These are phyloP conservation scores for Mariannaea elegans DNA, from an alignment of 2,329 filamentous ascomycete species.

Conservation along the genomic window DNA sequence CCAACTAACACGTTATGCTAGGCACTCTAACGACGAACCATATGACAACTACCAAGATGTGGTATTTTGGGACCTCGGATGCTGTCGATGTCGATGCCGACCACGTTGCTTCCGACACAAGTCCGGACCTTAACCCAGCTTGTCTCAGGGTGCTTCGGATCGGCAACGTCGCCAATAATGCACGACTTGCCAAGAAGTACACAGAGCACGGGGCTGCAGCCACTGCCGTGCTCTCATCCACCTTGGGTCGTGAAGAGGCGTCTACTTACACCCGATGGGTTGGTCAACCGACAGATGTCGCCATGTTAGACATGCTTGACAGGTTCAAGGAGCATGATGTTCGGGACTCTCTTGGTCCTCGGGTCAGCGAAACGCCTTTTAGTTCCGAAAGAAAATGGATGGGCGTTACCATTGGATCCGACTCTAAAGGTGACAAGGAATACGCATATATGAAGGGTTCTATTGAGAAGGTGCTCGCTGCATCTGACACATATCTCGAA, in stretches of 20 bases:
- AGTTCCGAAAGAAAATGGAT: slow-evolving; percentile 99
- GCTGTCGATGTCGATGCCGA: slow-evolving; percentile 64
- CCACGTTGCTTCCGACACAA: slow-evolving; percentile 61
- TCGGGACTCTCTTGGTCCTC: slow-evolving; percentile 83
- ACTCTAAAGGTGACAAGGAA: slow-evolving; percentile 71
- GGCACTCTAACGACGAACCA: slow-evolving; percentile 96
- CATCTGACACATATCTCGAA: slow-evolving; percentile 91
- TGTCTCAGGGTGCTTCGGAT: slow-evolving; percentile 85
- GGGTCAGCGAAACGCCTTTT: slow-evolving; percentile 88
- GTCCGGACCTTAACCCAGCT: slow-evolving; percentile 70
- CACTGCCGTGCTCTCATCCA: slow-evolving; percentile 83
- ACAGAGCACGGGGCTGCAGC: slow-evolving; percentile 76
- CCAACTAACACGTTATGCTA: slow-evolving; percentile 43
- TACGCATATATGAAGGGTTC: slow-evolving; percentile 96
- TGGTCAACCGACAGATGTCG: slow-evolving; percentile 95
- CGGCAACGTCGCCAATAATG: slow-evolving; percentile 97
- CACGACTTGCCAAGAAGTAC: slow-evolving; percentile 77
- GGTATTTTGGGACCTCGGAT: slow-evolving; percentile 80
- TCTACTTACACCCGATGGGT: slow-evolving; percentile 86
- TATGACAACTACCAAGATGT: slow-evolving; percentile 97
- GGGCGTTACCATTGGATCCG: slow-evolving; percentile 84
- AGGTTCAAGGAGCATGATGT: slow-evolving; percentile 91
- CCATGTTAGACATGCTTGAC: slow-evolving; percentile 94
- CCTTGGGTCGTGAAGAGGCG: slow-evolving; percentile 68
- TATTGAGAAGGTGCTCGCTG: slow-evolving; percentile 83